Evolutionary conservation across 208 protist species (phyloP).

Genomic region (Naegleria lovaniensis): DNA sequence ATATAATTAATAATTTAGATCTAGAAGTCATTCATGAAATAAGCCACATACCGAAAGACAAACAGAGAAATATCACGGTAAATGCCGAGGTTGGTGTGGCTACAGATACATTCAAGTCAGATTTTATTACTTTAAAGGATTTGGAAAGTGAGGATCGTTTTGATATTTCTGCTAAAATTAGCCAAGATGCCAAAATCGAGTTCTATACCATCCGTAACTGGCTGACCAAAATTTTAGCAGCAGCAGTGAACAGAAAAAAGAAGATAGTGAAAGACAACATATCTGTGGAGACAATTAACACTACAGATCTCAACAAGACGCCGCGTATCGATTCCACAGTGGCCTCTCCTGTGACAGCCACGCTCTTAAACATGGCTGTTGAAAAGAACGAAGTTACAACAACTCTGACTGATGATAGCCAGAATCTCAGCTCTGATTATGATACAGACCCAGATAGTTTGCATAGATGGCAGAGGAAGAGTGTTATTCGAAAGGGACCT

Average conservation of each 20-base stretch:
- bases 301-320: no score
- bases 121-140: background rate
- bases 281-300: background rate
- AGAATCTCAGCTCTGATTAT: background rate
- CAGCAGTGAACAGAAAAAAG: background rate
- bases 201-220: background rate
- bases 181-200: background rate
- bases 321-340: background rate
- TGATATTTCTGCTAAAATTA: background rate
- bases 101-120: background rate
- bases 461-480: background rate
- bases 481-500: background rate
- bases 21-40: background rate
- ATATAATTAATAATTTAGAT: background rate
- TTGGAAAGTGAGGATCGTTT: background rate
- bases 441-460: background rate
- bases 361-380: background rate
- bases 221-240: background rate
- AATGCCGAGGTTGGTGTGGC: background rate
- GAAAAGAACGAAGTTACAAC: background rate
- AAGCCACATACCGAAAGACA: background rate
- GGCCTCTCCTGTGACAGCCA: background rate
- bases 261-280: background rate
- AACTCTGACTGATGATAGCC: background rate
- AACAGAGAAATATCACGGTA: background rate